These are phyloP conservation scores for Dysphania ambrosioides DNA, from an alignment of 148 eudicot species.

Conservation along the genomic window DNA sequence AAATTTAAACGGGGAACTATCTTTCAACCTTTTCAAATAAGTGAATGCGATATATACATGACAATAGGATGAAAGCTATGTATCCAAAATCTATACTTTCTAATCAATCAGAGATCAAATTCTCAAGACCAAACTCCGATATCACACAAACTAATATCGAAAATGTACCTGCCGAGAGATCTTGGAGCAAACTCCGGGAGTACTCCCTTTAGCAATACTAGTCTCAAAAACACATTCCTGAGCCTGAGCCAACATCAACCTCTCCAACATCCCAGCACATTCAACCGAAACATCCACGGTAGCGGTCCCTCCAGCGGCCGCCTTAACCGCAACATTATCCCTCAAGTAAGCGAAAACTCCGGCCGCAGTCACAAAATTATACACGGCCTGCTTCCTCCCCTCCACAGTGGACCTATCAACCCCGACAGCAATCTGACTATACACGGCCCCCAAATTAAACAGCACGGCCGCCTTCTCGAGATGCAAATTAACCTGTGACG, in stretches of 20 bases:
- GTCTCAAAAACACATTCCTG: conserved; percentile 93
- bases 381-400: conserved; percentile 75
- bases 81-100: too few species aligned
- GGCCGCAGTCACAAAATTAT: conserved; percentile 63
- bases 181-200: conserved; percentile 83
- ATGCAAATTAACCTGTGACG: conserved; percentile 70
- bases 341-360: conserved; percentile 83
- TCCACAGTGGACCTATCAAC: conserved; percentile 64
- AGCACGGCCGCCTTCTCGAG: conserved; percentile 87
- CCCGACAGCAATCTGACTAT: conserved; percentile 75
- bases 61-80: too few species aligned
- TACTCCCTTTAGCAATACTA: conserved; percentile 77
- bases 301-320: conserved; percentile 54
- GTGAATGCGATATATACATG: too few species aligned
- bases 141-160: too few species aligned
- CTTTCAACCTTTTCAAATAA: neutral
- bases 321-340: conserved; percentile 73
- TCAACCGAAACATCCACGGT: conserved; percentile 81
- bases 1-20: too few species aligned
- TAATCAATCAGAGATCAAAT: too few species aligned
- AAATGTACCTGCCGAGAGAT: conserved; percentile 83
- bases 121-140: too few species aligned
- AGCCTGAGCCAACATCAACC: conserved; percentile 96
- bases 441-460: conserved; percentile 90
- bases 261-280: conserved; percentile 94